phyloP scores from a whole-genome alignment of 306 rosid genomes.

The Malus sieversii region DNA sequence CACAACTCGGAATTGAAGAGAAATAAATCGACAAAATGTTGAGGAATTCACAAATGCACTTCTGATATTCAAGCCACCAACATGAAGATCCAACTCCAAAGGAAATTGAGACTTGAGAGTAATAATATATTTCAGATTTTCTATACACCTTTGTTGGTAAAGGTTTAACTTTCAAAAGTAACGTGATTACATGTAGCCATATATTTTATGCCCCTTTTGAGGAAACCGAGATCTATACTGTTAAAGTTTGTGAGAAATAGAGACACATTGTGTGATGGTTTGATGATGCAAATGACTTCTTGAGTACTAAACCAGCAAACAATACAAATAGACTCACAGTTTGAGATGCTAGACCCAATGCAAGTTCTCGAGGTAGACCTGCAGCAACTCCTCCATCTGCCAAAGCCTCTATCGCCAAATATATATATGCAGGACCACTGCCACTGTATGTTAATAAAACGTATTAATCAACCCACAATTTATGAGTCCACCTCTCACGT shows the following conservation, averaged over 20 bases:
- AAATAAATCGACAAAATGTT: background rate
- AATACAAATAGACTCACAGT: constrained; percentile 55
- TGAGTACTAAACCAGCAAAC: background rate
- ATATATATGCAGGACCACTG: constrained; percentile 92
- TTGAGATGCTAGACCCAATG: constrained; percentile 83
- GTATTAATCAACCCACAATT: background rate
- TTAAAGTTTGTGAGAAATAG: background rate
- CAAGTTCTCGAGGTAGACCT: constrained; percentile 88
- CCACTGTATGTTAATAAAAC: constrained; percentile 44
- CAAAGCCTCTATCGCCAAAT: constrained; percentile 88
- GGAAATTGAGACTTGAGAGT: background rate
- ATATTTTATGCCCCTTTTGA: background rate
- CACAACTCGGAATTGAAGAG: background rate
- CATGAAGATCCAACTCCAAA: background rate
- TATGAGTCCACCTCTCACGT: background rate
- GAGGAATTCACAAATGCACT: background rate
- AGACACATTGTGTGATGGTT: background rate
- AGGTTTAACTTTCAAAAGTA: background rate
- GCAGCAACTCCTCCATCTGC: constrained; percentile 99
- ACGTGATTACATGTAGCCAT: background rate
- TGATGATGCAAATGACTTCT: background rate
- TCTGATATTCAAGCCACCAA: background rate
- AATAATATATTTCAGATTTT: background rate
- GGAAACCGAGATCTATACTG: background rate
- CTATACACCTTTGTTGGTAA: background rate